Evolutionary conservation across 768 basidiomycete species (phyloP), one percentile per base, ranked within the genome.

Genomic region (Mycena galopus): DNA sequence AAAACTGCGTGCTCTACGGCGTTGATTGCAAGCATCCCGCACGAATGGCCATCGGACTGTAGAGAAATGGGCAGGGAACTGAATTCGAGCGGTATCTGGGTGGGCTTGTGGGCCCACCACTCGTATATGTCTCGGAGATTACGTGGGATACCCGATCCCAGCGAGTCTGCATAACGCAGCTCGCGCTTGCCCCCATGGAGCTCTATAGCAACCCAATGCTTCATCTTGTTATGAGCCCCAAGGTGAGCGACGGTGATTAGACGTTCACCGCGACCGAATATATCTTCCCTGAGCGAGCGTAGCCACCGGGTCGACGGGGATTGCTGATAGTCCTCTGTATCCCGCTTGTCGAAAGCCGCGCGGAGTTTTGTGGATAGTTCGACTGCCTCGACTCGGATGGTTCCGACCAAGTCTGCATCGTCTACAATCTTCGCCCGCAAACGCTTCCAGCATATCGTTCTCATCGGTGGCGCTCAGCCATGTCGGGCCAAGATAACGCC

Each of bases 191-290:
- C 5, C 1, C 66, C 66, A 12, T 59, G 29, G 3, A 59, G 44
- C 14, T 67, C 56, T 23, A 67, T 44, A 6, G 66, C 30, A 12
- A 59, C 30, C 66, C 66, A 67, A 27, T 67, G 66, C 30, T 67
- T 67, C 16, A 50, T 21, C 23, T 50, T 21, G 30, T 51, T 37
- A 12, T 47, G 42, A 5, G 9, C 32, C 3, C 57, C 57, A 9
- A 67, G 66, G 44, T 67, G 66, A 17, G 44, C 66, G n/a, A 67
- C 37, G 0, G 66, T 67, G 10, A 67, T 30, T n/a, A 67, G 44
- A 3, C 57, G 56, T 33, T 51, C 56, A 0, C 65, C 65, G 30
- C 25, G 27, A 11, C 27, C 29, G 21, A 67, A 67, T 0, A 67
- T n/a, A 33, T 67, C 65, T 3, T 44, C 11, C 2, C 65, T 56